Conservation (phyloP, 202 grass and related monocot genomes). For the Zizania palustris region DNA sequence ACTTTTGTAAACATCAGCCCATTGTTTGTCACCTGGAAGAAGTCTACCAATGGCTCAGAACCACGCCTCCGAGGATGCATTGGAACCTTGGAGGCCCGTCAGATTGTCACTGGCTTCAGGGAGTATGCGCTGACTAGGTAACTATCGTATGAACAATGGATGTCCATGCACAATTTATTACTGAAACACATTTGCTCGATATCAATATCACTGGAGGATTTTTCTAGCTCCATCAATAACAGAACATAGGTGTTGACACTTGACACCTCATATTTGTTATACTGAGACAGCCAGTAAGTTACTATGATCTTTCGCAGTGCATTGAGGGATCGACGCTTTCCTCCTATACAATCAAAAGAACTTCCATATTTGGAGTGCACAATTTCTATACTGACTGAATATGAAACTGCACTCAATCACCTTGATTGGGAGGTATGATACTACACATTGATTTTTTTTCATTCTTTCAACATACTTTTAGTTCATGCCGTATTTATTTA, state of each 20-base stretch:
- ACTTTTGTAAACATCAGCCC: conserved; percentile 65
- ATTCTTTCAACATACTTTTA: conserved; percentile 19
- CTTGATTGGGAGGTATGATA: conserved; percentile 94
- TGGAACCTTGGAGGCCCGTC: conserved; percentile 88
- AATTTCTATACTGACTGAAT: conserved; percentile 86
- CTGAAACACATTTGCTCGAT: not conserved
- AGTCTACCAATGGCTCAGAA: conserved; percentile 85
- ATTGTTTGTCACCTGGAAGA: conserved; percentile 99
- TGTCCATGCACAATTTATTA: conserved; percentile 3
- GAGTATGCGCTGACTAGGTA: conserved; percentile 95
- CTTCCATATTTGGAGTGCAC: conserved; percentile 92
- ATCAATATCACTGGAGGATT: not conserved
- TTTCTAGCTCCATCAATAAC: not conserved
- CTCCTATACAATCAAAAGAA: conserved; percentile 88
- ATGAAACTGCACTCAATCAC: conserved; percentile 76
- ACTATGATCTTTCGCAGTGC: conserved; percentile 56
- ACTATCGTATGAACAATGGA: conserved; percentile 28
- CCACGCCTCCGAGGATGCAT: conserved; percentile 97
- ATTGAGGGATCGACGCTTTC: conserved; percentile 80
- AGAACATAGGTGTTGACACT: not conserved
- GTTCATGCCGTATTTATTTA: conserved; percentile 2
- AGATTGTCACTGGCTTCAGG: conserved; percentile 82
- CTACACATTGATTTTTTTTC: not conserved
- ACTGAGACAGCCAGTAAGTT: not conserved
- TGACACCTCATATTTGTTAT: not conserved